Percentiles rank a stretch among this genome's conserved stretches.
phyloP scores from a whole-genome alignment of 2,329 filamentous ascomycete species.

The Fusarium domesticum region DNA sequence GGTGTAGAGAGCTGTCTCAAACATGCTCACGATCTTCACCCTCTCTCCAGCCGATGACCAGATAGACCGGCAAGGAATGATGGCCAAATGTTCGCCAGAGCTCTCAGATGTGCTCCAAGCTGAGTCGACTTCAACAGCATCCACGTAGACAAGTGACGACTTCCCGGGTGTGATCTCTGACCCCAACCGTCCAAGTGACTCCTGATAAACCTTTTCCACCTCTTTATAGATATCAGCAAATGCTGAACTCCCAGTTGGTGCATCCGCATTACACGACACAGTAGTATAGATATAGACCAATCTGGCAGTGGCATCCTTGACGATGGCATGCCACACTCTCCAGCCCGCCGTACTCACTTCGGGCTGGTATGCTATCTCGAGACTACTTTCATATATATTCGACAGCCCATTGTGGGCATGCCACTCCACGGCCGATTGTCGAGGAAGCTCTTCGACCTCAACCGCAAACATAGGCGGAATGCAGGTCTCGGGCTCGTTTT shows the following conservation, averaged over 20 bases:
- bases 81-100: constrained; percentile 11
- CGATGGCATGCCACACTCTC: constrained; percentile 31
- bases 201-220: constrained; percentile 20
- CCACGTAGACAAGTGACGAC: constrained; percentile 35
- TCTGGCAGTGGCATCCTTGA: constrained; percentile 17
- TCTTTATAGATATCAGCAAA: constrained; percentile 13
- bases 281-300: constrained; percentile 36
- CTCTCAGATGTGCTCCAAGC: constrained; percentile 14
- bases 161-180: constrained; percentile 4
- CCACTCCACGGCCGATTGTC: constrained; percentile 78
- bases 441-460: constrained; percentile 74
- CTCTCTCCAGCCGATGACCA: constrained; percentile 34
- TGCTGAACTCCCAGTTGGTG: background rate
- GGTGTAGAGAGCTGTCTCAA: constrained; percentile 21
- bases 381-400: constrained; percentile 27
- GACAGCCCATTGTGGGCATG: constrained; percentile 63
- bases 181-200: constrained; percentile 23
- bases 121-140: constrained; percentile 19
- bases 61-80: constrained; percentile 39
- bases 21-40: constrained; percentile 35
- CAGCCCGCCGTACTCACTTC: constrained; percentile 23
- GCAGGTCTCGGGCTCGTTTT: constrained; percentile 33
- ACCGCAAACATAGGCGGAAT: constrained; percentile 70
- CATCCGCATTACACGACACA: constrained; percentile 18
- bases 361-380: constrained; percentile 23